Percentiles rank a stretch among this genome's conserved stretches.
Evolutionary conservation across 1,284 basidiomycete species (phyloP).

Genomic region (Farysia itapuensis): DNA sequence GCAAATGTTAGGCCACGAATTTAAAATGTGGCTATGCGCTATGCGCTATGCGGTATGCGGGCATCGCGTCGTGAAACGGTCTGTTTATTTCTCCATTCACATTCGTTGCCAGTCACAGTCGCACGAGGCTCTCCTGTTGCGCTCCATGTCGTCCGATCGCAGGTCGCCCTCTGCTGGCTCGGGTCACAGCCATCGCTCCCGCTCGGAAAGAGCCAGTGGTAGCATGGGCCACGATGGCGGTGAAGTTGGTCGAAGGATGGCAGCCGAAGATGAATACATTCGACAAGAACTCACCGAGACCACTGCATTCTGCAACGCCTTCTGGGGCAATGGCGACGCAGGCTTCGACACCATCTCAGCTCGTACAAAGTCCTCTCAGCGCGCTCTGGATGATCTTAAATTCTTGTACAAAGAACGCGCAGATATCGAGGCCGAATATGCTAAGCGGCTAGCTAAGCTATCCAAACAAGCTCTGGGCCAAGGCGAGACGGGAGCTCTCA

Average conservation of each 20-base stretch:
- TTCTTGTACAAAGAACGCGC: constrained; percentile 86
- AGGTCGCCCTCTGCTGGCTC: constrained; percentile 38
- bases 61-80: too few species aligned
- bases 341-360: constrained; percentile 88
- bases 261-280: constrained; percentile 49
- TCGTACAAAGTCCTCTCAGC: constrained; percentile 78
- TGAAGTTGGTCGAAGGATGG: constrained; percentile 40
- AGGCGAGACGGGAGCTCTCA: constrained; percentile 90
- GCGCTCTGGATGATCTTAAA: constrained; percentile 84
- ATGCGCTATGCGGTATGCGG: too few species aligned
- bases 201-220: constrained; percentile 23
- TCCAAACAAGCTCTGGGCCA: constrained; percentile 75
- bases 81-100: too few species aligned
- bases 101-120: too few species aligned
- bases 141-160: constrained; percentile 41
- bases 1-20: too few species aligned
- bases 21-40: too few species aligned
- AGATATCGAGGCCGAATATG: constrained; percentile 90
- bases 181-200: constrained; percentile 32
- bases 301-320: constrained; percentile 89
- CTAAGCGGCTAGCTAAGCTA: constrained; percentile 80
- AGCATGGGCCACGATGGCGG: constrained; percentile 47
- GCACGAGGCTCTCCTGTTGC: too few species aligned
- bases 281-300: constrained; percentile 59
- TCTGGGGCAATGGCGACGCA: constrained; percentile 75